Conservation (phyloP, 768 basidiomycete species). For the Agaricus bisporus region DNA sequence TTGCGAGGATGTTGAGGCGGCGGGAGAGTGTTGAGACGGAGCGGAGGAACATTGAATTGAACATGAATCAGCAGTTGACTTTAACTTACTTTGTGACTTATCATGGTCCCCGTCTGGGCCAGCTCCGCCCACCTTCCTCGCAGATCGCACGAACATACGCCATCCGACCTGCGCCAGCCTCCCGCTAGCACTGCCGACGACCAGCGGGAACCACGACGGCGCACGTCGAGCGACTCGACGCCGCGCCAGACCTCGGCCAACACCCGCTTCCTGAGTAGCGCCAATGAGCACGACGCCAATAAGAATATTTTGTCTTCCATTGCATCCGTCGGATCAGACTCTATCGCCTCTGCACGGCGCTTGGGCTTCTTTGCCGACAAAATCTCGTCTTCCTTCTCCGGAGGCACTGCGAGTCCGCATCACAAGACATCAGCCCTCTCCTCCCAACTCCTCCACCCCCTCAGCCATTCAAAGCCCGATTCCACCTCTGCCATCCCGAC, state of each 20-base stretch:
- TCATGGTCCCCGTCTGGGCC: conserved; percentile 15
- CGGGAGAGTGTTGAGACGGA: conserved; percentile 12
- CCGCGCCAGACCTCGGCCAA: conserved; percentile 40
- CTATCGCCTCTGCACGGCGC: conserved; percentile 29
- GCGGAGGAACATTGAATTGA: conserved; percentile 2
- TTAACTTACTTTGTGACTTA: not conserved
- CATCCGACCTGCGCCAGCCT: conserved; percentile 22
- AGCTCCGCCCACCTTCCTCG: conserved; percentile 27
- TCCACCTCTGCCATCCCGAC: conserved; percentile 21
- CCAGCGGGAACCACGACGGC: conserved; percentile 26
- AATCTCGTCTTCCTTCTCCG: conserved; percentile 32
- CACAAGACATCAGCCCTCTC: conserved; percentile 25
- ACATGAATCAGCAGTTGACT: not conserved
- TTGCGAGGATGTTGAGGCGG: conserved; percentile 58
- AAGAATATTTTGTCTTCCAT: conserved; percentile 20
- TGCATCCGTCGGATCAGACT: conserved; percentile 19
- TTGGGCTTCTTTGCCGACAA: conserved; percentile 39
- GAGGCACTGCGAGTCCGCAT: conserved; percentile 17
- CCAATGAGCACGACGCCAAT: conserved; percentile 26
- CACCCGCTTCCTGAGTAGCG: conserved; percentile 26
- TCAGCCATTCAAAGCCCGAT: conserved; percentile 32
- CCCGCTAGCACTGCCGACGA: conserved; percentile 30
- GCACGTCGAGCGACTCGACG: conserved; percentile 45
- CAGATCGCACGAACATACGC: conserved; percentile 34
- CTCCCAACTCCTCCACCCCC: conserved; percentile 30